Conservation (phyloP, 495 filamentous ascomycete genomes). For the Tirmania nivea region DNA sequence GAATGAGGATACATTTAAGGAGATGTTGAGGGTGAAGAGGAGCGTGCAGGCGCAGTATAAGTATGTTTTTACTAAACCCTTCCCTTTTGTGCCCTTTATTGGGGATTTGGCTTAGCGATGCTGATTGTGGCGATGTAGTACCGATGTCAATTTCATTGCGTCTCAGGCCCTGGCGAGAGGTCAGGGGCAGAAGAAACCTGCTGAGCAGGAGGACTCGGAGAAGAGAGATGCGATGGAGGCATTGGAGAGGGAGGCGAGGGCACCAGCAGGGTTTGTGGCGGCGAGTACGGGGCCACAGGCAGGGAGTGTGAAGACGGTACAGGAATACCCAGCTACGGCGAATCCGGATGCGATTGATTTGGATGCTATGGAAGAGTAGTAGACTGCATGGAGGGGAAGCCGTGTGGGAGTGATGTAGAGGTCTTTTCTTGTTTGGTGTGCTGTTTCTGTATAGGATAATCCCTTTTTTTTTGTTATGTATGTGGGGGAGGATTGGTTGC, state of each 20-base stretch:
- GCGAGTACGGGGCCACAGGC: slow-evolving; percentile 53
- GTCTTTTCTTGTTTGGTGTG: no score
- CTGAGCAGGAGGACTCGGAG: slow-evolving; percentile 29
- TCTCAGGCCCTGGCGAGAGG: slow-evolving; percentile 77
- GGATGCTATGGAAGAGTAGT: slow-evolving; percentile 30
- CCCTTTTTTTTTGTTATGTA: no score
- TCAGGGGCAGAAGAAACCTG: slow-evolving; percentile 29
- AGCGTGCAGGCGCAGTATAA: slow-evolving; percentile 96
- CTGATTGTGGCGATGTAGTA: slow-evolving; percentile 19
- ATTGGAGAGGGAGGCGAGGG: slow-evolving; percentile 69
- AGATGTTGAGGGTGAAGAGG: slow-evolving; percentile 93
- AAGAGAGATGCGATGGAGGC: slow-evolving; percentile 72
- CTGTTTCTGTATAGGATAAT: no score
- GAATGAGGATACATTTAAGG: slow-evolving; percentile 98
- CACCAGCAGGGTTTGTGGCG: slow-evolving; percentile 80
- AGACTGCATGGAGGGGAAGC: slow-evolving; percentile 6
- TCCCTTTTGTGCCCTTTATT: slow-evolving; percentile 1
- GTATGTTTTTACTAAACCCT: slow-evolving; percentile 22
- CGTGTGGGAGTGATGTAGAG: no score
- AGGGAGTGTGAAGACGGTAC: slow-evolving; percentile 31
- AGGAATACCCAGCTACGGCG: slow-evolving; percentile 27
- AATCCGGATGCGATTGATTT: slow-evolving; percentile 87
- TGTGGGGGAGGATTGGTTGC: no score
- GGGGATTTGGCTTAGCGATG: slow-evolving; percentile 16
- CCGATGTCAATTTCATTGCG: slow-evolving; percentile 96